phyloP scores from a whole-genome alignment of 495 filamentous ascomycete genomes.

The Aspergillus sclerotiicarbonarius region DNA sequence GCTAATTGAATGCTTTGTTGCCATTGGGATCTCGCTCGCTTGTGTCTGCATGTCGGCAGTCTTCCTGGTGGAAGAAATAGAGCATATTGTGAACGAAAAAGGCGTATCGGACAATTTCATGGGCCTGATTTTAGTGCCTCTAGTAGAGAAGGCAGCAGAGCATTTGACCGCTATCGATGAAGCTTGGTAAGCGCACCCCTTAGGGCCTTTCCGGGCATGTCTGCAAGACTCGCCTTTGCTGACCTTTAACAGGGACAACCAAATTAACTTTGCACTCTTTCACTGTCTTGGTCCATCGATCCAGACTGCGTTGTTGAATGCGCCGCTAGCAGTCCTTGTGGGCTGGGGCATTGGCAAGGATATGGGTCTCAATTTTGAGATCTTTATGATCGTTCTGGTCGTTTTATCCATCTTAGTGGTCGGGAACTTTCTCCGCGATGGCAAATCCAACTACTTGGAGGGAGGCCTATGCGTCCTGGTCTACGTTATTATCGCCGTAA shows the following conservation, averaged over 20 bases:
- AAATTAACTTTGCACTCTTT: conserved; percentile 80
- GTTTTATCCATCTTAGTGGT: conserved; percentile 84
- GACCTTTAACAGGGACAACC: conserved; percentile 38
- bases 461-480: conserved; percentile 68
- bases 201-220: background rate
- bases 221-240: background rate
- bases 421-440: conserved; percentile 75
- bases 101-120: conserved; percentile 75
- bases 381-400: conserved; percentile 86
- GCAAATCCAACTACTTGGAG: conserved; percentile 79
- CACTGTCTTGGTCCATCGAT: conserved; percentile 86
- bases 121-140: conserved; percentile 68
- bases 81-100: conserved; percentile 61
- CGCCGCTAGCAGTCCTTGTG: conserved; percentile 77
- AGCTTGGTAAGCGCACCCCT: conserved; percentile 61
- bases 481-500: conserved; percentile 55
- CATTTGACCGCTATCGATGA: conserved; percentile 89
- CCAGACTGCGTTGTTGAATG: conserved; percentile 88
- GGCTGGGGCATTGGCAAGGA: conserved; percentile 72
- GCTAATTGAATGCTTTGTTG: conserved; percentile 68
- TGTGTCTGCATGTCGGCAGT: conserved; percentile 80
- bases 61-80: conserved; percentile 78
- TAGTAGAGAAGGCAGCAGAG: conserved; percentile 91
- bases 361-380: conserved; percentile 83
- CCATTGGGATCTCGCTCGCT: conserved; percentile 62